Evolutionary conservation across 78 protist genomes (phyloP).

Genomic region (Diacronema lutheri): DNA sequence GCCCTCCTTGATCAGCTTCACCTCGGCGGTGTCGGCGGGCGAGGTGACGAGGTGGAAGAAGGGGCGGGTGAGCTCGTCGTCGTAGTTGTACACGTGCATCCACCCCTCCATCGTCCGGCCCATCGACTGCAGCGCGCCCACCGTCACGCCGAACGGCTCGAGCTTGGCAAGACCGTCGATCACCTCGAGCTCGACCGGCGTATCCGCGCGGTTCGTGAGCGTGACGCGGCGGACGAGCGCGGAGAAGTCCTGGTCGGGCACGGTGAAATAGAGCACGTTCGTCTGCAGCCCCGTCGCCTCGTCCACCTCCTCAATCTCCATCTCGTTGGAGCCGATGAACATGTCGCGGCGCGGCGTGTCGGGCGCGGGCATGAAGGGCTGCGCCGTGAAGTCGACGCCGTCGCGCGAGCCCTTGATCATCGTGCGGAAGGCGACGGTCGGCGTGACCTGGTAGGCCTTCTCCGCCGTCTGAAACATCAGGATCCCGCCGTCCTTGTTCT

Average conservation of each 20-base stretch:
- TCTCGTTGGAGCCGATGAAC: background rate
- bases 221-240: background rate
- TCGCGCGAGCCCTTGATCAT: background rate
- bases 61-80: background rate
- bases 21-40: background rate
- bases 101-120: background rate
- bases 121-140: background rate
- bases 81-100: background rate
- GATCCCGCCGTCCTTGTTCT: background rate
- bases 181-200: background rate
- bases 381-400: background rate
- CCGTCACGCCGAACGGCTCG: background rate
- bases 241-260: background rate
- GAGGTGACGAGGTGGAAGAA: background rate
- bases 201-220: background rate
- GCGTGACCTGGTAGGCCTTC: slow-evolving; percentile 5
- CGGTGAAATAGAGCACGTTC: background rate
- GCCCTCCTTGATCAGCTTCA: background rate
- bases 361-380: background rate
- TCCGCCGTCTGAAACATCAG: background rate
- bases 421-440: background rate
- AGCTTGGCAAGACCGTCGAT: background rate
- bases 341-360: background rate
- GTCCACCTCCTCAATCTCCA: background rate
- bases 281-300: background rate